Evolutionary conservation across 805 yeast species (phyloP).

Genomic region (Lipomyces mesembrius): DNA sequence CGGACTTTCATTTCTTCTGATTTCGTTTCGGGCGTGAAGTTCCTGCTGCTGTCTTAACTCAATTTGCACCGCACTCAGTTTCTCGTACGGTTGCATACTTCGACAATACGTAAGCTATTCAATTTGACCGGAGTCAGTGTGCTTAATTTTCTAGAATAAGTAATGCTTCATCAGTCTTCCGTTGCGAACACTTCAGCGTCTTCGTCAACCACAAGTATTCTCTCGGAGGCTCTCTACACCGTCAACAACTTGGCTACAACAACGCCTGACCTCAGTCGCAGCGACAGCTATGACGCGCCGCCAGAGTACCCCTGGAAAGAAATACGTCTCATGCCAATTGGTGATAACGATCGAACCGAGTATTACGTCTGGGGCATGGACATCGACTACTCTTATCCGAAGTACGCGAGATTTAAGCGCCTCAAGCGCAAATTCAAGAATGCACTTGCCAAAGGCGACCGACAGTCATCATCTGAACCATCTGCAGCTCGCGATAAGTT

Average conservation of each 20-base stretch:
- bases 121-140: neutral
- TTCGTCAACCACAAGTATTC: neutral
- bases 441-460: neutral
- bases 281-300: neutral
- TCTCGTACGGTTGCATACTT: neutral
- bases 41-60: neutral
- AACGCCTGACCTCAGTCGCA: neutral
- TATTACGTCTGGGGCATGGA: constrained; percentile 1
- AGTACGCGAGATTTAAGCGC: neutral
- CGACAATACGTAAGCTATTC: neutral
- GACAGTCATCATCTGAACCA: neutral
- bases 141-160: neutral
- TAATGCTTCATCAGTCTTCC: neutral
- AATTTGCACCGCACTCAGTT: neutral
- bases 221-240: neutral
- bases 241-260: neutral
- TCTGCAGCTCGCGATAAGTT: neutral
- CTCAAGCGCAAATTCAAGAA: neutral
- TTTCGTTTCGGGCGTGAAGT: too few species aligned
- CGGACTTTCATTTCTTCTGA: neutral
- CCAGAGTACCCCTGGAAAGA: neutral
- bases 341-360: constrained; percentile 1
- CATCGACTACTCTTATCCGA: neutral
- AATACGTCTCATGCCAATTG: neutral
- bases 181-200: neutral